phyloP scores from a whole-genome alignment of 2,329 filamentous ascomycete genomes.

The Pestalotiopsis sp. region DNA sequence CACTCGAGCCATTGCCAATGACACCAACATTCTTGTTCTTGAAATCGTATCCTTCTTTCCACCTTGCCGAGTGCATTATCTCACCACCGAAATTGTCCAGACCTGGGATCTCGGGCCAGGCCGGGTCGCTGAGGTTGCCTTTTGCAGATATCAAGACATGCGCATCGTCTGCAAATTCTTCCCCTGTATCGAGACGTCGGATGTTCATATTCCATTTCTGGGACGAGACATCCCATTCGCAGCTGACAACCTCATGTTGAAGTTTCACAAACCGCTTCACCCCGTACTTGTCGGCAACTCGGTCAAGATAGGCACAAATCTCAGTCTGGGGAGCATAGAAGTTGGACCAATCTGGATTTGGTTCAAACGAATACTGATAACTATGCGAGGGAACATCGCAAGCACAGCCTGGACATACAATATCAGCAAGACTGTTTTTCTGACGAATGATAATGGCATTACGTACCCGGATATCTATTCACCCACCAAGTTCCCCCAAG shows the following conservation, averaged over 20 bases:
- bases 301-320: slow-evolving; percentile 51
- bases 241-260: slow-evolving; percentile 41
- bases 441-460: background rate
- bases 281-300: slow-evolving; percentile 48
- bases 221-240: slow-evolving; percentile 40
- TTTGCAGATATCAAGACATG: slow-evolving; percentile 44
- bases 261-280: slow-evolving; percentile 49
- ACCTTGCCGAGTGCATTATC: slow-evolving; percentile 47
- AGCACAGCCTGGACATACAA: slow-evolving; percentile 26
- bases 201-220: slow-evolving; percentile 45
- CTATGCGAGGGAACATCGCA: slow-evolving; percentile 47
- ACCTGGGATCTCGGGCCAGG: slow-evolving; percentile 46
- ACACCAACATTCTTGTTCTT: slow-evolving; percentile 50
- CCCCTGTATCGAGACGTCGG: slow-evolving; percentile 34
- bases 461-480: slow-evolving; percentile 37
- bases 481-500: slow-evolving; percentile 42
- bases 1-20: slow-evolving; percentile 55
- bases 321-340: slow-evolving; percentile 53
- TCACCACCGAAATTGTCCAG: slow-evolving; percentile 43
- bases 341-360: slow-evolving; percentile 56
- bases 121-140: slow-evolving; percentile 44
- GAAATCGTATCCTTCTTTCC: slow-evolving; percentile 50
- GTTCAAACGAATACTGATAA: slow-evolving; percentile 58
- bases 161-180: slow-evolving; percentile 40
- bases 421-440: background rate